These are phyloP conservation scores for Dipodascus geniculatus DNA, from an alignment of 805 yeast genomes.

Conservation along the genomic window DNA sequence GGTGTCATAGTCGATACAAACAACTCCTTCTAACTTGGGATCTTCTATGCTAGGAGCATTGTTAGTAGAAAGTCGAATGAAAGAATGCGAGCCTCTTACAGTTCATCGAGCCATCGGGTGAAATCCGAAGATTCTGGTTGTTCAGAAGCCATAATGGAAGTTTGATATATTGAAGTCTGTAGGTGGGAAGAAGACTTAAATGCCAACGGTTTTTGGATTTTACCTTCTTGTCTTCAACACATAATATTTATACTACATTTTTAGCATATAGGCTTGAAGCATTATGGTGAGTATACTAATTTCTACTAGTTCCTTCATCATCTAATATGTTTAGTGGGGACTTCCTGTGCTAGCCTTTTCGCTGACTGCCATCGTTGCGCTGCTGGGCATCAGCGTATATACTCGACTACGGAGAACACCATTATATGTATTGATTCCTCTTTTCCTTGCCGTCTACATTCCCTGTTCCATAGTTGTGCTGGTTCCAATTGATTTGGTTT, in stretches of 20 bases:
- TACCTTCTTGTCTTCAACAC: too few relatives aligned
- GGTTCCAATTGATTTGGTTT: conserved; percentile 63
- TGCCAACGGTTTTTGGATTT: too few relatives aligned
- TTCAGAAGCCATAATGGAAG: not conserved
- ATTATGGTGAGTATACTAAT: conserved; percentile 1
- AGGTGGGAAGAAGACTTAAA: conserved; percentile 2
- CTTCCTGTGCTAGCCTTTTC: conserved; percentile 19
- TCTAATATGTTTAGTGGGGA: not conserved
- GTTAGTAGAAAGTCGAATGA: not conserved
- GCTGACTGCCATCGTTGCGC: conserved; percentile 23
- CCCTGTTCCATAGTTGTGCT: conserved; percentile 67
- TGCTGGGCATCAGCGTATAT: conserved; percentile 27
- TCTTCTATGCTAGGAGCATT: conserved; percentile 4
- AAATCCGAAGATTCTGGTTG: conserved; percentile 2
- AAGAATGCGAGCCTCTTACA: too few relatives aligned
- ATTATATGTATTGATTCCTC: conserved; percentile 33
- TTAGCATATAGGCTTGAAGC: too few relatives aligned
- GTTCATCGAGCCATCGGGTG: conserved; percentile 10
- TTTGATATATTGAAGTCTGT: conserved; percentile 1
- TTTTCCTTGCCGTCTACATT: conserved; percentile 51
- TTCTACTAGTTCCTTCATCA: not conserved
- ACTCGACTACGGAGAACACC: conserved; percentile 29
- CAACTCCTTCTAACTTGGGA: conserved; percentile 12
- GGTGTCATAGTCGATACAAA: conserved; percentile 11
- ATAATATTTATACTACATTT: too few relatives aligned